Base-by-base conservation (phyloP, 2,329 filamentous ascomycete species). In the Acrocalymma vagum region DNA sequence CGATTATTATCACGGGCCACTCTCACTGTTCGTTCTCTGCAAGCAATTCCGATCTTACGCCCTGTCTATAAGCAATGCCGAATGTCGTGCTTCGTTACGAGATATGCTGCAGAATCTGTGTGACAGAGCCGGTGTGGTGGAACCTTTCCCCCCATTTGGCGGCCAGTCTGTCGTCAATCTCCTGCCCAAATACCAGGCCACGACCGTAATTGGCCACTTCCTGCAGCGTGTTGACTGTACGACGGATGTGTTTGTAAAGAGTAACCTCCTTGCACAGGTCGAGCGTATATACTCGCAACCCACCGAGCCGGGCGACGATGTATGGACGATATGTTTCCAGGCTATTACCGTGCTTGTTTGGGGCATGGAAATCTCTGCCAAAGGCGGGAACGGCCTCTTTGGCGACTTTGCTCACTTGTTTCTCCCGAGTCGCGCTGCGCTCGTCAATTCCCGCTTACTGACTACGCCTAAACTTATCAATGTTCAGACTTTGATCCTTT, bases 1-100 rank as follows among this genome's bases (percentile, higher is more conserved):
- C 26, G 35, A 38, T 17, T 27, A 17, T 13, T 38, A 38, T 18
- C 35, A 38, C 20, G 35, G 35, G 3, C 35, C 35, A 4, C 30
- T 20, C 15, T 38, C 35, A 22, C 25, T 38, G 2, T 38, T 38
- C 14, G 35, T 38, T 9, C 35, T 38, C 26, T 38, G 35, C 35
- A 38, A 38, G 8, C 35, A 30, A 21, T 38, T 38, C n/a, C 26
- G 18, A 18, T 10, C 20, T 4, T 20, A 27, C 23, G 25, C 17
- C 32, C 24, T 27, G n/a, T 11, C 11, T 30, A 27, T n/a, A 38
- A 31, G 6, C 14, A 29, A 23, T 4, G 23, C 17, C 20, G 15
- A 29, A 30, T 4, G 6, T 9, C 14, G 15, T 29, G 18, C 25
- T 14, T 27, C 25, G 4, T 20, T 38, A 13, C 11, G 20, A 21